Percentiles rank a stretch among this genome's conserved stretches.
Conservation (phyloP, 2,329 filamentous ascomycete genomes). For the Lomentospora prolificans region DNA sequence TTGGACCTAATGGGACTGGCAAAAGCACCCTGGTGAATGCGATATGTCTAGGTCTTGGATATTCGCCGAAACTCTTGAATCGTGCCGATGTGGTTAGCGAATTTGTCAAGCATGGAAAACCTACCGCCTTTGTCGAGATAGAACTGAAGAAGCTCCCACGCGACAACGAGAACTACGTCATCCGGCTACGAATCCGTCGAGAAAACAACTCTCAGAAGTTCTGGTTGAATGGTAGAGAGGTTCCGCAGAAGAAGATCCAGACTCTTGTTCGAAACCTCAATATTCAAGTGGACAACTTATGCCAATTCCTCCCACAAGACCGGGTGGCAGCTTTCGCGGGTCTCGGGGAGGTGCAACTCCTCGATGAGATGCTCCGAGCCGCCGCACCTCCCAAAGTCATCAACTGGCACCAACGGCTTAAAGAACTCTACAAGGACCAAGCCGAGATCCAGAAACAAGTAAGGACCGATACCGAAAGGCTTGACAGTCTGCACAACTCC, state of each 20-base stretch:
- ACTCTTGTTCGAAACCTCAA: slow-evolving; percentile 60
- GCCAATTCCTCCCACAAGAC: slow-evolving; percentile 94
- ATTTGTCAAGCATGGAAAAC: slow-evolving; percentile 84
- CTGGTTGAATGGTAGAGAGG: slow-evolving; percentile 59
- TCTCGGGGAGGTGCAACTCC: slow-evolving; percentile 68
- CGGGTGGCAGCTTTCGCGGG: slow-evolving; percentile 89
- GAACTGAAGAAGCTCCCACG: slow-evolving; percentile 62
- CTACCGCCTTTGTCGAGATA: slow-evolving; percentile 76
- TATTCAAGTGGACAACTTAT: slow-evolving; percentile 96
- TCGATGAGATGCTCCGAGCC: slow-evolving; percentile 79
- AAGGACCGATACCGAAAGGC: slow-evolving; percentile 48
- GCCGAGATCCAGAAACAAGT: slow-evolving; percentile 46
- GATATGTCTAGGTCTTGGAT: slow-evolving; percentile 87
- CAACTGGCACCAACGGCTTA: slow-evolving; percentile 66
- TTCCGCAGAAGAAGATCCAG: slow-evolving; percentile 54
- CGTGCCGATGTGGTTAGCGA: slow-evolving; percentile 77
- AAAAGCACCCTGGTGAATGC: slow-evolving; percentile 97
- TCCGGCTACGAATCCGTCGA: slow-evolving; percentile 66
- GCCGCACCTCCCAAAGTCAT: slow-evolving; percentile 76
- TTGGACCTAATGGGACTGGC: slow-evolving; percentile 95
- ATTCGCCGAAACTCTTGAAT: slow-evolving; percentile 70
- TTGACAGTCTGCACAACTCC: slow-evolving; percentile 54
- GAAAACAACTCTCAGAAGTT: slow-evolving; percentile 78
- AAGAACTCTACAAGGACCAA: slow-evolving; percentile 51
- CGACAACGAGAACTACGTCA: slow-evolving; percentile 56